These are phyloP conservation scores for Prunus yedoensis DNA, from an alignment of 331 rosid genomes.

Conservation along the genomic window DNA sequence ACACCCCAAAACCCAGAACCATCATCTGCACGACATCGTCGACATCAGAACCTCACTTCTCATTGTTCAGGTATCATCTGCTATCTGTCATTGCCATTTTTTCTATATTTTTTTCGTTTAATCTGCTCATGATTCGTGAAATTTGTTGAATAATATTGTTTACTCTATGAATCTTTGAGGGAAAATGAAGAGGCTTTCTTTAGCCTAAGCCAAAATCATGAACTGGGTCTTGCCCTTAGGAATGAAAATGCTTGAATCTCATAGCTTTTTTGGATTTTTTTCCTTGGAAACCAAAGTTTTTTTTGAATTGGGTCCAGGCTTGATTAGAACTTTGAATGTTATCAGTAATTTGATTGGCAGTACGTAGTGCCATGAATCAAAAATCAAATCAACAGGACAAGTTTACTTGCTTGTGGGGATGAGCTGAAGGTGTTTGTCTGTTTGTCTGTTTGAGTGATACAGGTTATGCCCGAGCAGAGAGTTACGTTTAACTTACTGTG, in stretches of 20 bases:
- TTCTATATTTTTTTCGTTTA: too few relatives aligned
- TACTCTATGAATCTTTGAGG: neutral
- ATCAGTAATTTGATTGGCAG: neutral
- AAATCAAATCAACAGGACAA: neutral
- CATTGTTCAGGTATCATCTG: neutral
- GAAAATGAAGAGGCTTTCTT: neutral
- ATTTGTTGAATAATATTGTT: neutral
- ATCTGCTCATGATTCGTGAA: neutral
- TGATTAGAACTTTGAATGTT: neutral
- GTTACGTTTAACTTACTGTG: too few relatives aligned
- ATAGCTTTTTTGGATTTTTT: neutral
- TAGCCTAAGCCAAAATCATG: neutral
- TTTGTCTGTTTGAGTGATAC: neutral
- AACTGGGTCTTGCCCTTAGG: neutral
- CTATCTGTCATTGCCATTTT: too few relatives aligned
- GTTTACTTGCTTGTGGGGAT: neutral
- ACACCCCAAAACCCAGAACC: too few relatives aligned
- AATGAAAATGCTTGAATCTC: neutral
- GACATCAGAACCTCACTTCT: neutral
- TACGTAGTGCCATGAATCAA: neutral
- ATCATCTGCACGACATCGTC: neutral
- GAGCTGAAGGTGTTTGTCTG: neutral
- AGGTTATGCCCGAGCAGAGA: too few relatives aligned
- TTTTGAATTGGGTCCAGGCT: neutral
- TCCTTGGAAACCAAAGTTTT: neutral